These are phyloP conservation scores for Royoungia palumana DNA, from an alignment of 768 basidiomycete genomes.

Conservation along the genomic window DNA sequence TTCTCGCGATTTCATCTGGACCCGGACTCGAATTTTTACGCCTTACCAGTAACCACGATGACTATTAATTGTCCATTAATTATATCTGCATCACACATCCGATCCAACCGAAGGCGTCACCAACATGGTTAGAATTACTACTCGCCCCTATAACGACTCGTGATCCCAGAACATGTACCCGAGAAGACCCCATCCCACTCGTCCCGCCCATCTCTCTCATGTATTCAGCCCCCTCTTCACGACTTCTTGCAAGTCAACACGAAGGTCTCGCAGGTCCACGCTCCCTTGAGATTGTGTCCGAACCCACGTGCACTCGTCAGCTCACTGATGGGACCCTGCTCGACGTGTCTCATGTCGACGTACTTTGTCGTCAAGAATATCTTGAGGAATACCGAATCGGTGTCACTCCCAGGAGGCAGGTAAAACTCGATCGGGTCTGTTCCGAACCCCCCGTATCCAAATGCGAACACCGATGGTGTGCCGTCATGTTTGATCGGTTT, in stretches of 20 bases:
- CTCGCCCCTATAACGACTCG: too few relatives aligned
- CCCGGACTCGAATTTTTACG: too few relatives aligned
- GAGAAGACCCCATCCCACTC: too few relatives aligned
- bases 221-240: not conserved
- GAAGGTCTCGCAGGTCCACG: conserved; percentile 18
- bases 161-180: too few relatives aligned
- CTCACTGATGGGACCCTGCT: conserved; percentile 7
- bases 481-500: not conserved
- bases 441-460: conserved; percentile 21
- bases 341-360: conserved; percentile 17
- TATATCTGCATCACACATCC: too few relatives aligned
- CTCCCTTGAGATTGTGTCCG: conserved; percentile 1
- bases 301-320: not conserved
- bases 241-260: conserved; percentile 15
- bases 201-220: not conserved
- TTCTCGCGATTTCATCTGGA: too few relatives aligned
- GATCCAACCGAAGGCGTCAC: too few relatives aligned
- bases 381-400: conserved; percentile 22
- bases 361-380: conserved; percentile 18
- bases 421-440: conserved; percentile 18
- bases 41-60: too few relatives aligned
- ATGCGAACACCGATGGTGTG: conserved; percentile 14
- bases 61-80: too few relatives aligned
- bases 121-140: too few relatives aligned
- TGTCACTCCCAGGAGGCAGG: not conserved